Percentiles rank a stretch among this genome's conserved stretches.
Conservation (phyloP, 352 stramenopile species). For the Pythium dissimile region DNA sequence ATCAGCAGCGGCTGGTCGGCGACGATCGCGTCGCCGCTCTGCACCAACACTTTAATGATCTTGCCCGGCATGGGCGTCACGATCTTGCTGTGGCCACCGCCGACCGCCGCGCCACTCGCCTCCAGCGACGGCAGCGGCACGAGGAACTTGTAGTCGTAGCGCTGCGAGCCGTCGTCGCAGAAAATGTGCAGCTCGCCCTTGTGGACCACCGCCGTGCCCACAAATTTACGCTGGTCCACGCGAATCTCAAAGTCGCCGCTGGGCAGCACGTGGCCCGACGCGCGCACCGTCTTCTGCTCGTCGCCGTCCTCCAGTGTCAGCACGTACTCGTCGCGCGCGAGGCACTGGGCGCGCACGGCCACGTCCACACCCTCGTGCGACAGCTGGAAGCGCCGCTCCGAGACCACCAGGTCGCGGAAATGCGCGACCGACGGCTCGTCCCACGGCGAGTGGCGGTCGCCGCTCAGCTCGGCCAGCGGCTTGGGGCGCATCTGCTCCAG, state of each 20-base stretch:
- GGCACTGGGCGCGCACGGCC: conserved; percentile 38
- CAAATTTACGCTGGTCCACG: conserved; percentile 61
- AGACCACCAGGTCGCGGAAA: conserved; percentile 57
- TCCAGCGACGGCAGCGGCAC: conserved; percentile 57
- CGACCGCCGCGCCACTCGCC: conserved; percentile 25
- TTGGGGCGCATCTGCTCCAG: conserved; percentile 47
- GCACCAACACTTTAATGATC: conserved; percentile 89
- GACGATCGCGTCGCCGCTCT: conserved; percentile 83
- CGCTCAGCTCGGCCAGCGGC: conserved; percentile 32
- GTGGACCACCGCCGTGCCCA: conserved; percentile 61
- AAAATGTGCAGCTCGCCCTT: conserved; percentile 73
- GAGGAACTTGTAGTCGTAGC: conserved; percentile 83
- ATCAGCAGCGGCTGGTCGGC: conserved; percentile 91
- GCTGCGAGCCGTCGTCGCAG: conserved; percentile 66
- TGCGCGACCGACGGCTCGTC: conserved; percentile 41
- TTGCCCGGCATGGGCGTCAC: conserved; percentile 94
- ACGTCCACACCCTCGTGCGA: conserved; percentile 40
- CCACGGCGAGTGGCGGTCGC: conserved; percentile 59
- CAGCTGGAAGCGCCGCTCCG: conserved; percentile 51
- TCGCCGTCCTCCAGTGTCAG: conserved; percentile 25
- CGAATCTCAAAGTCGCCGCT: conserved; percentile 65
- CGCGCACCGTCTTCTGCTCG: conserved; percentile 24
- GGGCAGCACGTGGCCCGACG: conserved; percentile 29
- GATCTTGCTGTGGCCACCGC: conserved; percentile 50
- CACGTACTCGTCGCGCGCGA: conserved; percentile 38